These are phyloP conservation scores for Beverwykella pulmonaria DNA, from an alignment of 495 filamentous ascomycete species.

Conservation along the genomic window DNA sequence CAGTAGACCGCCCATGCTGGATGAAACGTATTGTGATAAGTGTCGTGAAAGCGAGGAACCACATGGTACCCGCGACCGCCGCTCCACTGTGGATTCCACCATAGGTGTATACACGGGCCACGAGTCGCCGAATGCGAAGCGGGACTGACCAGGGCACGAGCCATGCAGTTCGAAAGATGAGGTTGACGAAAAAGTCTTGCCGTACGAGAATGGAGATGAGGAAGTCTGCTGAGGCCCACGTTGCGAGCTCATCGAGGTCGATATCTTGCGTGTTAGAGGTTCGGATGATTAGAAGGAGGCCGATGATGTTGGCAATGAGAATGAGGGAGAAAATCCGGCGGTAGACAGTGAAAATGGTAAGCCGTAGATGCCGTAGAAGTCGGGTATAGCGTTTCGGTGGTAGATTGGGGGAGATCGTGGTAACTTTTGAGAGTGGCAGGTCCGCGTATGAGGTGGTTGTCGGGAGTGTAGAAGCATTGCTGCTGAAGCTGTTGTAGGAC, in stretches of 20 bases:
- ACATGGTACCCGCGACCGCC: constrained; percentile 35
- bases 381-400: constrained; percentile 22
- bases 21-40: constrained; percentile 7
- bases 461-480: not conserved
- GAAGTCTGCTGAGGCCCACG: constrained; percentile 31
- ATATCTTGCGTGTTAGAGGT: not conserved
- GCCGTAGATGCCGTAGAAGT: constrained; percentile 11
- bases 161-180: constrained; percentile 28
- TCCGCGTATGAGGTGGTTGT: not conserved
- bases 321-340: constrained; percentile 29
- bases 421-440: not conserved
- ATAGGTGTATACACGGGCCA: constrained; percentile 30
- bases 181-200: constrained; percentile 35
- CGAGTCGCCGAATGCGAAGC: constrained; percentile 27
- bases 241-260: constrained; percentile 14
- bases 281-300: not conserved
- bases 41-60: constrained; percentile 27
- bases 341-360: constrained; percentile 25
- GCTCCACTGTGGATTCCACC: constrained; percentile 37
- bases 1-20: not conserved
- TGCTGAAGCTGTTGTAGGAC: not conserved
- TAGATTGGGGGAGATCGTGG: not conserved
- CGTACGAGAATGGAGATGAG: constrained; percentile 29
- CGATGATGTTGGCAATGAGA: constrained; percentile 28
- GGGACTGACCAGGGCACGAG: constrained; percentile 28